These are phyloP conservation scores for Spongospora subterranea DNA, from an alignment of 208 protist genomes.

Conservation along the genomic window DNA sequence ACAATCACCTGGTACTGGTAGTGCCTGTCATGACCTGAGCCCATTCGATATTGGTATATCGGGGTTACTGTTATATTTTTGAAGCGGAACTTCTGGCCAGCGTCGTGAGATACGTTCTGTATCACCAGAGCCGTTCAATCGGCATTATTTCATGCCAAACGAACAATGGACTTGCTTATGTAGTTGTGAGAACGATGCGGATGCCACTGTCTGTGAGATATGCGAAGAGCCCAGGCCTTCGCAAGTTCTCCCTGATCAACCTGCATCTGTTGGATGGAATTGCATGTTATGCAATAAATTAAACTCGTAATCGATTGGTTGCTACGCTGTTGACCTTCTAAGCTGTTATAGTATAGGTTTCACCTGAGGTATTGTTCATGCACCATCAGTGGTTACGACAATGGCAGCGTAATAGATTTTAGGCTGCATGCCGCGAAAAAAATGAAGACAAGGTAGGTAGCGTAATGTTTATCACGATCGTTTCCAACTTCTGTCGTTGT, in stretches of 20 bases:
- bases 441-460: background rate
- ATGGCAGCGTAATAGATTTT: too few relatives aligned
- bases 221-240: background rate
- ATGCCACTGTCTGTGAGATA: background rate
- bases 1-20: too few relatives aligned
- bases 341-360: background rate
- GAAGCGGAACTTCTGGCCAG: too few relatives aligned
- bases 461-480: background rate
- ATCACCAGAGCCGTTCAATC: too few relatives aligned
- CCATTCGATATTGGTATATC: too few relatives aligned
- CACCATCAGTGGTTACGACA: background rate
- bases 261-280: background rate
- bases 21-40: too few relatives aligned
- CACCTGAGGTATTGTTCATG: background rate
- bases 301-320: background rate
- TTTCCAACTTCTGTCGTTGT: background rate
- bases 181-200: background rate
- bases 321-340: background rate
- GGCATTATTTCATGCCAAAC: too few relatives aligned
- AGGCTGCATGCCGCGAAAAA: too few relatives aligned
- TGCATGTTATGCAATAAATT: background rate
- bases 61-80: too few relatives aligned
- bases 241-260: background rate
- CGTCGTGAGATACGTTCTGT: too few relatives aligned
- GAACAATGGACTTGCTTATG: background rate